These are phyloP conservation scores for Xanthoconium purpureum DNA, from an alignment of 768 basidiomycete species.

Conservation along the genomic window DNA sequence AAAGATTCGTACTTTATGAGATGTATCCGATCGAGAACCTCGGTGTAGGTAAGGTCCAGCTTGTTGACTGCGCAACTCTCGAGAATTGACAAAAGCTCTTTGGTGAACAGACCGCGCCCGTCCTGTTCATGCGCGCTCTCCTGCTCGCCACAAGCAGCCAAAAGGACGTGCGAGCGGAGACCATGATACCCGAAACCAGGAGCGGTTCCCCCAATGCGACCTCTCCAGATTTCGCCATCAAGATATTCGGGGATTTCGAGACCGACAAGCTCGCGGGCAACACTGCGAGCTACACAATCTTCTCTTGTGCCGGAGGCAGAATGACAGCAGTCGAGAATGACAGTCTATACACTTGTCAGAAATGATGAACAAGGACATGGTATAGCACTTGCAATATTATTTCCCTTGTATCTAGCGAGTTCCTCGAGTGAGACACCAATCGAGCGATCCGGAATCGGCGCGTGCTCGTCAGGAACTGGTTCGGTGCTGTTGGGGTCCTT, in stretches of 20 bases:
- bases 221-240: constrained; percentile 28
- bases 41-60: constrained; percentile 22
- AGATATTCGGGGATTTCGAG: constrained; percentile 4
- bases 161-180: constrained; percentile 38
- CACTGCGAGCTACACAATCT: constrained; percentile 4
- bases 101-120: constrained; percentile 26
- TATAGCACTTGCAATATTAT: constrained; percentile 39
- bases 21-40: constrained; percentile 18
- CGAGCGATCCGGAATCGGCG: constrained; percentile 42
- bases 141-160: constrained; percentile 41
- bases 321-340: constrained; percentile 48
- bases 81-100: constrained; percentile 20
- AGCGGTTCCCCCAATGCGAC: constrained; percentile 13
- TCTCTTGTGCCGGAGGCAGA: constrained; percentile 39
- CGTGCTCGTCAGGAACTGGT: neutral
- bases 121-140: constrained; percentile 30
- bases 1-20: neutral
- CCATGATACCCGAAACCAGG: constrained; percentile 28
- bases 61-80: neutral
- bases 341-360: constrained; percentile 29
- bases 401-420: constrained; percentile 37
- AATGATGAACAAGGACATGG: constrained; percentile 9
- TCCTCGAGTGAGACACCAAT: constrained; percentile 36
- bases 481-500: no score
- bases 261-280: neutral